Evolutionary conservation across 305 asterid genomes (phyloP).

Genomic region (Fraxinus nigra): DNA sequence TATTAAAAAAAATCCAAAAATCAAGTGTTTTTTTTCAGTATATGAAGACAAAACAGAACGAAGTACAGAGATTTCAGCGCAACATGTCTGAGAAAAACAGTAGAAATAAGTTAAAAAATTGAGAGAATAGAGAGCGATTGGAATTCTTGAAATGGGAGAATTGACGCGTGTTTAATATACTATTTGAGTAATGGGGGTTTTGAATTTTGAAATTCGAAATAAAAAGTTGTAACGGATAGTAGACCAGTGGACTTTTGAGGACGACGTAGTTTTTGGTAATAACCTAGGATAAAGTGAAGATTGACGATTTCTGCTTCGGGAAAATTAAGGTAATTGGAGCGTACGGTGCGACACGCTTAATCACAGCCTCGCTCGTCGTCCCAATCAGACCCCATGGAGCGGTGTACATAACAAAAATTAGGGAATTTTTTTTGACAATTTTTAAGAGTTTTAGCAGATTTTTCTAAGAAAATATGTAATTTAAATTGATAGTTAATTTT

Average conservation of each 20-base stretch:
- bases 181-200: not conserved
- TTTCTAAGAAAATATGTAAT: too few species aligned
- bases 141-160: slow-evolving; percentile 29
- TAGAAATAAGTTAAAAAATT: not conserved
- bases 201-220: slow-evolving; percentile 34
- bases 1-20: not conserved
- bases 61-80: slow-evolving; percentile 7
- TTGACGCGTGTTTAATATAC: slow-evolving; percentile 21
- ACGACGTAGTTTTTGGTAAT: slow-evolving; percentile 7
- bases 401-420: not conserved
- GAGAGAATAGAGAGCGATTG: not conserved
- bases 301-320: not conserved
- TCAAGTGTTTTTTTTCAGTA: not conserved
- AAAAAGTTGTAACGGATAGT: slow-evolving; percentile 31
- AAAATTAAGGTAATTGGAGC: not conserved
- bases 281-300: not conserved
- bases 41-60: slow-evolving; percentile 30
- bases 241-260: not conserved
- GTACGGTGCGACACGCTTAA: not conserved
- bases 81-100: not conserved
- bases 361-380: not conserved
- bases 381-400: not conserved
- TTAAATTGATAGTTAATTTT: too few species aligned
- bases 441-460: too few species aligned
- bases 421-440: too few species aligned